Percentiles rank a stretch among this genome's conserved stretches.
Conservation (phyloP, 2,329 filamentous ascomycete genomes). For the Aspergillus udagawae region DNA sequence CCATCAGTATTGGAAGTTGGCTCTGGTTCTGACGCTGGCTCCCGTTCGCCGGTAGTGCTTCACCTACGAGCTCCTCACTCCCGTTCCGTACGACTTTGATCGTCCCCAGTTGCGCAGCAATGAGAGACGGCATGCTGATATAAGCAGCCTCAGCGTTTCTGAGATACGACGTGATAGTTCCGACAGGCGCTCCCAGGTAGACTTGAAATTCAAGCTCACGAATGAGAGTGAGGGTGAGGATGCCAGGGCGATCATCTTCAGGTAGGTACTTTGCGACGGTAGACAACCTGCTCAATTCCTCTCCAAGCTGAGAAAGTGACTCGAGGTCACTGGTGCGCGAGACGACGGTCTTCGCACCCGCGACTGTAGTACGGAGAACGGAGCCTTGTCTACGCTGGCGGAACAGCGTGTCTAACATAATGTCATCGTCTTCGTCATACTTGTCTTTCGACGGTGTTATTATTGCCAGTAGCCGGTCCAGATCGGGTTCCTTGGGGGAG, state of each 20-base stretch:
- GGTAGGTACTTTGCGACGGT: slow-evolving; percentile 92
- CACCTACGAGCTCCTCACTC: slow-evolving; percentile 67
- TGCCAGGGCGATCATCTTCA: slow-evolving; percentile 87
- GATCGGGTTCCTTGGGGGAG: slow-evolving; percentile 70
- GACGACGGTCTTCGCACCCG: slow-evolving; percentile 60
- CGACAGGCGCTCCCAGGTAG: slow-evolving; percentile 66
- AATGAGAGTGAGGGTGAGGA: slow-evolving; percentile 70
- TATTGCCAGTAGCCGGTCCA: slow-evolving; percentile 76
- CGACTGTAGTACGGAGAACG: slow-evolving; percentile 68
- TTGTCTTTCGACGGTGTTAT: slow-evolving; percentile 90
- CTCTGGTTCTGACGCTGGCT: slow-evolving; percentile 12
- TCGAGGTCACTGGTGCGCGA: slow-evolving; percentile 62
- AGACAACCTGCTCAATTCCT: slow-evolving; percentile 76
- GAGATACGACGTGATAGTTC: slow-evolving; percentile 56
- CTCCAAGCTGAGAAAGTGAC: slow-evolving; percentile 65
- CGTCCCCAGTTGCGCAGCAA: slow-evolving; percentile 69
- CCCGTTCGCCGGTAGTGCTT: slow-evolving; percentile 43
- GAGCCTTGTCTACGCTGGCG: slow-evolving; percentile 82
- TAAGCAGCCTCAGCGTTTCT: slow-evolving; percentile 69
- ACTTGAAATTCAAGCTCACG: slow-evolving; percentile 59
- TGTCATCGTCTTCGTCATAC: slow-evolving; percentile 85
- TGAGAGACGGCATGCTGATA: slow-evolving; percentile 76
- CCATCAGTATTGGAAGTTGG: slow-evolving; percentile 67
- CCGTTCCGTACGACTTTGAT: slow-evolving; percentile 62
- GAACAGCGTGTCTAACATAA: slow-evolving; percentile 86